These are phyloP conservation scores for Gossypium davidsonii DNA, from an alignment of 441 rosid genomes.

Conservation along the genomic window DNA sequence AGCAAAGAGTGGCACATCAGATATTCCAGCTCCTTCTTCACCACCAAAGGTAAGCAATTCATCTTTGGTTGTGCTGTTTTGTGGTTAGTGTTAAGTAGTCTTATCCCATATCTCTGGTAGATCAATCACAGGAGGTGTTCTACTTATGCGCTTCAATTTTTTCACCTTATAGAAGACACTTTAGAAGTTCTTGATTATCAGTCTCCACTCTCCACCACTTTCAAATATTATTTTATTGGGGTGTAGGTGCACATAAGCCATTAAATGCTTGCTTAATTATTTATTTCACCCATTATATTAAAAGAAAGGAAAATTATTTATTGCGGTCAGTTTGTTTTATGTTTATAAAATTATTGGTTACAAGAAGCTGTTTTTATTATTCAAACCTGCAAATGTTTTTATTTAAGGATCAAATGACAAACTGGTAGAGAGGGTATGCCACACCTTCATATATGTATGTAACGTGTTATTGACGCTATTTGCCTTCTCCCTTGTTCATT, in stretches of 20 bases:
- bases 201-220: neutral
- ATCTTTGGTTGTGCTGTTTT: neutral
- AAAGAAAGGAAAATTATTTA: neutral
- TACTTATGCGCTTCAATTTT: neutral
- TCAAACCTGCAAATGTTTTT: neutral
- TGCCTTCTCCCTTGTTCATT: neutral
- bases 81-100: neutral
- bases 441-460: neutral
- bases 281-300: neutral
- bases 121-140: neutral
- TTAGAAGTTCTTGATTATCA: neutral
- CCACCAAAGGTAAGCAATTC: conserved; percentile 56
- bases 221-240: neutral
- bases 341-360: neutral
- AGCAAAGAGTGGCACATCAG: conserved; percentile 49
- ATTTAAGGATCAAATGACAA: neutral
- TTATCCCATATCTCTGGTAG: neutral
- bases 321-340: neutral
- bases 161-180: neutral
- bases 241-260: neutral
- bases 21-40: conserved; percentile 66
- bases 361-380: neutral
- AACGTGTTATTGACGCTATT: neutral
- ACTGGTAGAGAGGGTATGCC: neutral
- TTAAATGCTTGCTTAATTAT: neutral